Conservation (phyloP, 768 basidiomycete species). For the Hericium coralloides region DNA sequence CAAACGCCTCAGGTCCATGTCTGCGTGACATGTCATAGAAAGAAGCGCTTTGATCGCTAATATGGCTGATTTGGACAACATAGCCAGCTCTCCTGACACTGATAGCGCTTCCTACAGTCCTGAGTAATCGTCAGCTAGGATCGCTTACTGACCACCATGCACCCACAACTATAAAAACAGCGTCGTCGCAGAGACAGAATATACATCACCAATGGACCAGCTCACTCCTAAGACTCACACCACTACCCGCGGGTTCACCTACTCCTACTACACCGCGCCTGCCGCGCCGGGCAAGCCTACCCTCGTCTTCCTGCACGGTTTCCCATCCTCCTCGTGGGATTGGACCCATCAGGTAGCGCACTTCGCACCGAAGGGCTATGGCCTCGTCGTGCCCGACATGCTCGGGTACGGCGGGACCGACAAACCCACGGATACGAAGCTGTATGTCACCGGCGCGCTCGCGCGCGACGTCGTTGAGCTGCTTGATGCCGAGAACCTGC, state of each 20-base stretch:
- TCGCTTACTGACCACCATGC: too few relatives aligned
- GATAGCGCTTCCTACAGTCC: too few relatives aligned
- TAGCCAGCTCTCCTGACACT: too few relatives aligned
- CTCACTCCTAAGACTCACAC: slow-evolving; percentile 22
- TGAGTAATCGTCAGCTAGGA: too few relatives aligned
- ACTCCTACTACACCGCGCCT: slow-evolving; percentile 27
- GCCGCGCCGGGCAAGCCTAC: slow-evolving; percentile 22
- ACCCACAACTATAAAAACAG: too few relatives aligned
- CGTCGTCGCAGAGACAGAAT: too few relatives aligned
- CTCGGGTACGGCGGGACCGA: slow-evolving; percentile 37
- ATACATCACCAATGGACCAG: too few relatives aligned
- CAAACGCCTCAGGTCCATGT: too few relatives aligned
- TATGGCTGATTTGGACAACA: too few relatives aligned
- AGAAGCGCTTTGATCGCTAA: too few relatives aligned
- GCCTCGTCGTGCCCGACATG: too few relatives aligned
- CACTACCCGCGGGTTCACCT: slow-evolving; percentile 27
- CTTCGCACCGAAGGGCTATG: slow-evolving; percentile 26
- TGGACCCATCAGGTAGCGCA: slow-evolving; percentile 33
- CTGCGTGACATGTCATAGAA: too few relatives aligned
- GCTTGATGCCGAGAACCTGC: slow-evolving; percentile 20
- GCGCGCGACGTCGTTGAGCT: slow-evolving; percentile 26
- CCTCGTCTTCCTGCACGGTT: slow-evolving; percentile 39
- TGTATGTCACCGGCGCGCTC: slow-evolving; percentile 20
- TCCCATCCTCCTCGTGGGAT: slow-evolving; percentile 30
- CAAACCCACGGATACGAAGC: slow-evolving; percentile 25